These are phyloP conservation scores for Penicillium taxi DNA, from an alignment of 495 filamentous ascomycete genomes.

Conservation along the genomic window DNA sequence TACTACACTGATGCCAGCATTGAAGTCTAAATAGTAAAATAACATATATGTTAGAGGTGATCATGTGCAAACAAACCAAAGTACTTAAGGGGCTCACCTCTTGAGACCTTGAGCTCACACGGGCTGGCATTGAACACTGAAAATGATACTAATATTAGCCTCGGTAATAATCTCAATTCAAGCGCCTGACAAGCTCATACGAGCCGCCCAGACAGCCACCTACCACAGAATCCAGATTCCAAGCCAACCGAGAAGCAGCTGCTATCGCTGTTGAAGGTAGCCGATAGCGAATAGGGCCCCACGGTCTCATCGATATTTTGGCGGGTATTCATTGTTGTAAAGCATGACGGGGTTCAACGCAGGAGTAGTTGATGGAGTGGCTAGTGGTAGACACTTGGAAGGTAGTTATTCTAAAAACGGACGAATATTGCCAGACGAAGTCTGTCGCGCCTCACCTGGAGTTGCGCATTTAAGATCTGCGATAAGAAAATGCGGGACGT, in stretches of 20 bases:
- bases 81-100: constrained; percentile 38
- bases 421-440: too few relatives aligned
- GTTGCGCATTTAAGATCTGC: constrained; percentile 11
- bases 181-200: background rate
- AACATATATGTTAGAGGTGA: background rate
- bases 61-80: too few relatives aligned
- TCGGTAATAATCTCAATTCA: background rate
- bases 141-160: constrained; percentile 4
- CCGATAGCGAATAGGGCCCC: constrained; percentile 69
- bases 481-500: constrained; percentile 21
- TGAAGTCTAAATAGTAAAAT: constrained; percentile 55
- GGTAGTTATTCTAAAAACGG: too few relatives aligned
- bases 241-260: constrained; percentile 85
- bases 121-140: constrained; percentile 71
- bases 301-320: constrained; percentile 71
- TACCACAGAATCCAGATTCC: constrained; percentile 81
- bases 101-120: constrained; percentile 62
- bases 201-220: constrained; percentile 11
- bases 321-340: constrained; percentile 74
- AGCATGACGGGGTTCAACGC: constrained; percentile 10
- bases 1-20: constrained; percentile 72
- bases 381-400: background rate
- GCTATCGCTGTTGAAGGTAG: constrained; percentile 78
- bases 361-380: background rate
- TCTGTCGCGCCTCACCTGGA: too few relatives aligned